Base-by-base conservation (phyloP, 352 stramenopile genomes). In the Globisporangium recalcitrans region DNA sequence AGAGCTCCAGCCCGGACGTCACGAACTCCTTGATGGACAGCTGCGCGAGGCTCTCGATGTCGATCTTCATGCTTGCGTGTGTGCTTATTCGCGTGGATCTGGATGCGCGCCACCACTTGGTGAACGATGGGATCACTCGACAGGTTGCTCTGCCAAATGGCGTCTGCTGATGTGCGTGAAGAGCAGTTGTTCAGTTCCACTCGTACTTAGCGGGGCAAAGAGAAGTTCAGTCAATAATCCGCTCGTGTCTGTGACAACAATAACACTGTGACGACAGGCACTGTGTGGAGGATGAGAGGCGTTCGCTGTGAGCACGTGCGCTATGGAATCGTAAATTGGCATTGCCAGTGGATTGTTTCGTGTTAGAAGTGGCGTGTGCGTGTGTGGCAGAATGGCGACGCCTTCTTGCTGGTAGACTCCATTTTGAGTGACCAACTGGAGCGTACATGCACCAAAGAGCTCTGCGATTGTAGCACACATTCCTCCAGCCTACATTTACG, bases 21-120 rank as follows among this genome's bases (percentile, higher is more conserved):
- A 92, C 69, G 60, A 88, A 76, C 10, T 69, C 65, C 71, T 90
- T 90, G 29, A 88, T 64, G 38, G 82, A 85, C 44, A 85, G 64
- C 27, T 71, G 63, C 56, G 69, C 71, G 9, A 82, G 54, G 26
- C 67, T 71, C 44, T 80, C 67, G n/a, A 75, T 68, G 47, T 76
- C 70, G 13, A 79, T 63, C 57, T 66, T 68, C 11, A 56, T 52
- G 4, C 34, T 21, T 5, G 11, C 6, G 13, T 6, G 19, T 0
- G 34, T 42, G 34, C 11, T 13, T 21, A 14, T 1, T 44, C 38
- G 36, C 36, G 19, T 44, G 38, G 38, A 44, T 44, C 38, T 44
- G 38, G 38, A 44, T 14, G 38, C 16, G 13, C 36, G 36, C n/a
- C n/a, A n/a, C n/a, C n/a, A n/a, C 36, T 42, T 42, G 13, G 4